These are phyloP conservation scores for Colletotrichum caudatum DNA, from an alignment of 2,329 filamentous ascomycete genomes.

Conservation along the genomic window DNA sequence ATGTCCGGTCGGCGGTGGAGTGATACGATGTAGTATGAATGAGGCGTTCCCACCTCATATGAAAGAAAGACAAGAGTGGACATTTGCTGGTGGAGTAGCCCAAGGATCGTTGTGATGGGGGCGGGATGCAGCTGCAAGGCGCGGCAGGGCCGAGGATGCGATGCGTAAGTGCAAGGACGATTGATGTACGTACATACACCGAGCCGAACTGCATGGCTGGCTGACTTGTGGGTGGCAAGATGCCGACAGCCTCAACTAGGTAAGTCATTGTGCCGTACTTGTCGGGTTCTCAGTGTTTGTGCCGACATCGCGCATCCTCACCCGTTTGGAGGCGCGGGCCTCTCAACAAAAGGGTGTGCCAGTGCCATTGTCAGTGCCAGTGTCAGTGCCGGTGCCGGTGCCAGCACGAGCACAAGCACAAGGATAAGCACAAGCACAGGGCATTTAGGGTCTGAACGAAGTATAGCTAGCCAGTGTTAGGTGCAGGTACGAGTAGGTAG, in stretches of 20 bases:
- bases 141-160: conserved; percentile 34
- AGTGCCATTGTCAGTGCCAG: not conserved
- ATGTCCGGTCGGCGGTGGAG: conserved; percentile 34
- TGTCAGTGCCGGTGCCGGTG: too few species aligned
- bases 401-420: too few species aligned
- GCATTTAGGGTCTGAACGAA: not conserved
- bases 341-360: conserved; percentile 34
- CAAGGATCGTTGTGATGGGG: conserved; percentile 21
- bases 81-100: conserved; percentile 18
- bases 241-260: conserved; percentile 19
- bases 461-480: conserved; percentile 3
- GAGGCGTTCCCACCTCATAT: conserved; percentile 18
- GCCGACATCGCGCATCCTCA: conserved; percentile 32
- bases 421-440: not conserved
- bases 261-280: conserved; percentile 24
- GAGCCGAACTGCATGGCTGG: conserved; percentile 15
- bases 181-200: conserved; percentile 8
- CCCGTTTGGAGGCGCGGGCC: conserved; percentile 31
- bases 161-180: not conserved
- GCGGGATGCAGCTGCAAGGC: conserved; percentile 35
- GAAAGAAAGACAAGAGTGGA: conserved; percentile 21
- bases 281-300: conserved; percentile 15
- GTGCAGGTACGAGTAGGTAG: conserved; percentile 8
- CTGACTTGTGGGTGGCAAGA: conserved; percentile 24
- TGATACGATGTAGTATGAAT: not conserved